A percentile compares a stretch with the other conserved stretches of the same genome.
These are phyloP conservation scores for Trichosporon ovoides DNA, from an alignment of 1,284 basidiomycete species.

Conservation along the genomic window DNA sequence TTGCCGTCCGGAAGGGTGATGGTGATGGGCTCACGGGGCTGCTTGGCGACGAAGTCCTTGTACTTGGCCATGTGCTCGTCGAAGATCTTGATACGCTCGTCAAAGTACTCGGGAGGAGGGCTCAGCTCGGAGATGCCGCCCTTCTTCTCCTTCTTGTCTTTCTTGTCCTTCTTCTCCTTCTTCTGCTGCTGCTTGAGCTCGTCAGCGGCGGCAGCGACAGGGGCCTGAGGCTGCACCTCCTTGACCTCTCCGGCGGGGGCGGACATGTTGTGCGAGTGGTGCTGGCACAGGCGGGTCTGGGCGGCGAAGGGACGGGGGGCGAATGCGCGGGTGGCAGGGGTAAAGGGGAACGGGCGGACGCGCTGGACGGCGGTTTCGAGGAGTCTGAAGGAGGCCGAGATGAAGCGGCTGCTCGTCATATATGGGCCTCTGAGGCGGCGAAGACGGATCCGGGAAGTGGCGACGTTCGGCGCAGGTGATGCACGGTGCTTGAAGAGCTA, in stretches of 20 bases:
- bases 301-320: not conserved
- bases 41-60: constrained; percentile 72
- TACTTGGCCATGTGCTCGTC: constrained; percentile 83
- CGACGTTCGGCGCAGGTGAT: not conserved
- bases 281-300: constrained; percentile 6
- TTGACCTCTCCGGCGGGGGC: constrained; percentile 13
- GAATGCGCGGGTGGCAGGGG: constrained; percentile 2
- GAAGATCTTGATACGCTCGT: constrained; percentile 83
- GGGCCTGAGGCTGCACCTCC: constrained; percentile 9
- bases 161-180: constrained; percentile 47
- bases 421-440: constrained; percentile 6
- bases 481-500: not conserved
- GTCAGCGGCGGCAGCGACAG: constrained; percentile 14
- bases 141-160: constrained; percentile 19
- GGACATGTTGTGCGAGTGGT: constrained; percentile 13
- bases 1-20: constrained; percentile 87
- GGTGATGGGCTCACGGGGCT: constrained; percentile 75
- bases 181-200: constrained; percentile 12
- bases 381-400: constrained; percentile 5
- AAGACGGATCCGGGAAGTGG: not conserved
- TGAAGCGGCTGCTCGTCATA: constrained; percentile 16
- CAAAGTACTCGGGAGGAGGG: constrained; percentile 81
- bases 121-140: constrained; percentile 55
- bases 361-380: not conserved
- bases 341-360: constrained; percentile 1